These are phyloP conservation scores for barley (Hordeum vulgare) DNA, from an alignment of 176 grass and related monocot species.

Conservation along the genomic window MorexV3_pseudomolecules_assembly NC_058524.1:231498312-231498811, in stretches of 20 bases:
- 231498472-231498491: neutral
- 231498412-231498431: too few species aligned
- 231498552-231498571: neutral
- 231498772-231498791: slow-evolving; percentile 85
- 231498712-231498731: neutral
- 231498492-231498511: neutral
- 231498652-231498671: slow-evolving; percentile 16
- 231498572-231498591: slow-evolving; percentile 6
- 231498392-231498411: too few species aligned
- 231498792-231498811: slow-evolving; percentile 44
- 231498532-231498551: slow-evolving; percentile 17
- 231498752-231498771: neutral
- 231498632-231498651: neutral
- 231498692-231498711: slow-evolving; percentile 18
- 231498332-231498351: neutral
- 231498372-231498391: too few species aligned
- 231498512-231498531: slow-evolving; percentile 5
- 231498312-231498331: neutral
- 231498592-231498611: slow-evolving; percentile 1
- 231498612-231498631: neutral
- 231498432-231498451: neutral
- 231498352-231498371: neutral
- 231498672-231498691: neutral
- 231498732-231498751: neutral
- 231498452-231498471: neutral